These are phyloP conservation scores for Oidiodendron maius DNA, from an alignment of 495 filamentous ascomycete species.

Conservation along the genomic window DNA sequence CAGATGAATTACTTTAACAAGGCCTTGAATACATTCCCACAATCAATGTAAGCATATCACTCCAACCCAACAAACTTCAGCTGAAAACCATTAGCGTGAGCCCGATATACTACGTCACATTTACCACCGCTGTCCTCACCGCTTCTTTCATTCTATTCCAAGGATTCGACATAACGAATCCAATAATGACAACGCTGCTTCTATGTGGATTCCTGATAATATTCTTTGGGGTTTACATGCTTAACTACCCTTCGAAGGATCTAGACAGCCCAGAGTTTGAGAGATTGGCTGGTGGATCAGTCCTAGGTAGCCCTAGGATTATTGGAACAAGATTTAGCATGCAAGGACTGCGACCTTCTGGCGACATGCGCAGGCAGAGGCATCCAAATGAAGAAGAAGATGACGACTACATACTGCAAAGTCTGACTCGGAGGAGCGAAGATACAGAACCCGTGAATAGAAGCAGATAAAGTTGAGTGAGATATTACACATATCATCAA, in stretches of 20 bases:
- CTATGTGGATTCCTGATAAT: constrained; percentile 93
- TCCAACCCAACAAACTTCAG: too few relatives aligned
- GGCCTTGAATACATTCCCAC: constrained; percentile 91
- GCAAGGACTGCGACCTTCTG: not conserved
- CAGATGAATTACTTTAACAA: constrained; percentile 99
- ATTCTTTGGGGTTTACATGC: constrained; percentile 93
- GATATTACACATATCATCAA: too few relatives aligned
- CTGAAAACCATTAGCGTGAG: constrained; percentile 62
- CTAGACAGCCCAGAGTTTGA: constrained; percentile 86
- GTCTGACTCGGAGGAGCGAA: too few relatives aligned
- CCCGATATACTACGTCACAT: constrained; percentile 98
- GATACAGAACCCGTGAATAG: too few relatives aligned
- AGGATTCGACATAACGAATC: constrained; percentile 93
- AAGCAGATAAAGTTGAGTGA: too few relatives aligned
- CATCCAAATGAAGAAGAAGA: too few relatives aligned
- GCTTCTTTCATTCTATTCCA: constrained; percentile 97
- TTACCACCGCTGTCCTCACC: constrained; percentile 89
- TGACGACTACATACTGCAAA: too few relatives aligned
- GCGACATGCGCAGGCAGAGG: not conserved
- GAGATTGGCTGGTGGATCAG: too few relatives aligned
- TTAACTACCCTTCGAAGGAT: constrained; percentile 88
- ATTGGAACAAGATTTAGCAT: not conserved
- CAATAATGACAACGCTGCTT: constrained; percentile 88
- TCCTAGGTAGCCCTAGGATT: too few relatives aligned
- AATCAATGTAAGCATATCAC: constrained; percentile 70